These are phyloP conservation scores for Lactifluus volemus DNA, from an alignment of 768 basidiomycete genomes.

Conservation along the genomic window DNA sequence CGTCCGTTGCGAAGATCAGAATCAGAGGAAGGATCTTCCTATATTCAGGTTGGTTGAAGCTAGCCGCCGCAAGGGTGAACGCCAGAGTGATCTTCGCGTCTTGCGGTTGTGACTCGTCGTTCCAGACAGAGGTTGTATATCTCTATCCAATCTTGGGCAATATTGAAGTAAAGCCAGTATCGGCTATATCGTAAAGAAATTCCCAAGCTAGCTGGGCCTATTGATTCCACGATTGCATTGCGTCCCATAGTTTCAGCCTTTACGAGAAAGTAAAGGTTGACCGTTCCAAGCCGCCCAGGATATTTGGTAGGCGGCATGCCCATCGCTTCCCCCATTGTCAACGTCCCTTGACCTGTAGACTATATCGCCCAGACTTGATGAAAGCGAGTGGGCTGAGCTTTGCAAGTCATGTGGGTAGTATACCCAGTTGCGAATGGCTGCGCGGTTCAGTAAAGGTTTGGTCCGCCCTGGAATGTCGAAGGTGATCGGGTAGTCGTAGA, in stretches of 20 bases:
- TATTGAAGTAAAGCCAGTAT: conserved; percentile 1
- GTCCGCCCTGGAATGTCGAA: neutral
- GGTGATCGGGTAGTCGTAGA: neutral
- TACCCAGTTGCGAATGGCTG: neutral
- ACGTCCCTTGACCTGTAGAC: neutral
- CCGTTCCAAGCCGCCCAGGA: neutral
- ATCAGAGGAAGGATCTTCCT: neutral
- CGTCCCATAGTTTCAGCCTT: neutral
- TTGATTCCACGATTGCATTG: neutral
- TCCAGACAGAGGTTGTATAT: neutral
- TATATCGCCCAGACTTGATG: neutral
- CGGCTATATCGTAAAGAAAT: conserved; percentile 1
- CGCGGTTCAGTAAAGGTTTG: neutral
- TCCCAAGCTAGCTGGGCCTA: neutral
- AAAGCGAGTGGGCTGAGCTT: neutral
- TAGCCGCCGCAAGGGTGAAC: neutral
- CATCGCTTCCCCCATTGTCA: neutral
- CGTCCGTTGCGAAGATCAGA: neutral
- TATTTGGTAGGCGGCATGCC: neutral
- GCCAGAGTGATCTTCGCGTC: neutral
- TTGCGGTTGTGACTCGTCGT: neutral
- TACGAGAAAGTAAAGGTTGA: neutral
- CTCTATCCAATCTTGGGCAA: neutral
- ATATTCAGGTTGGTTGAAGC: neutral
- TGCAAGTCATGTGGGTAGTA: conserved; percentile 1